Conservation (phyloP, 2,329 filamentous ascomycete species). For the Paraconiothyrium sp. region DNA sequence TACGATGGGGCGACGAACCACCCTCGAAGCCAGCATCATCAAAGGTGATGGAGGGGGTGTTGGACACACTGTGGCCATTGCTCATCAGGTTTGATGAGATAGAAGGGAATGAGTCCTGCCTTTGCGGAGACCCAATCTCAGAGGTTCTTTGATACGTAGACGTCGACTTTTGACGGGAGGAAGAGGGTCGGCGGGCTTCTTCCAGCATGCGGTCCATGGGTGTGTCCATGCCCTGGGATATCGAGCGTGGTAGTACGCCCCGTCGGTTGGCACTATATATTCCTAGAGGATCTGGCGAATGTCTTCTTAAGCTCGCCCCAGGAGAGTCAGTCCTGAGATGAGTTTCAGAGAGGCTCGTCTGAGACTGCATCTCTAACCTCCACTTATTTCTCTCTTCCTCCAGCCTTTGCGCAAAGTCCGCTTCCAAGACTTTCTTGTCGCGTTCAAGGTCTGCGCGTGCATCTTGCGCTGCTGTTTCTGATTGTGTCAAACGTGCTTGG, state of each 20-base stretch:
- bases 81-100: slow-evolving; percentile 38
- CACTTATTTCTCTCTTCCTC: slow-evolving; percentile 73
- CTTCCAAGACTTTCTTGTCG: slow-evolving; percentile 68
- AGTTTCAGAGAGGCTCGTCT: slow-evolving; percentile 33
- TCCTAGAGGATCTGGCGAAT: slow-evolving; percentile 50
- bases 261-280: slow-evolving; percentile 36
- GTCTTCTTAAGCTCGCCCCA: slow-evolving; percentile 50
- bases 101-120: slow-evolving; percentile 48
- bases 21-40: slow-evolving; percentile 63
- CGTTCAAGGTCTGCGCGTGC: slow-evolving; percentile 64
- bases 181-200: slow-evolving; percentile 48
- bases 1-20: slow-evolving; percentile 71
- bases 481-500: slow-evolving; percentile 70
- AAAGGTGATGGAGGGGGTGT: slow-evolving; percentile 58
- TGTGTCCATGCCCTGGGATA: slow-evolving; percentile 41
- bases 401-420: slow-evolving; percentile 65
- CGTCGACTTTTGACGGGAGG: slow-evolving; percentile 42
- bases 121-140: slow-evolving; percentile 43
- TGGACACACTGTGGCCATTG: slow-evolving; percentile 49
- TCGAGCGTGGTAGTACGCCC: slow-evolving; percentile 40
- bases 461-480: slow-evolving; percentile 70
- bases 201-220: slow-evolving; percentile 49
- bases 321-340: slow-evolving; percentile 50
- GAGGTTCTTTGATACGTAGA: slow-evolving; percentile 46
- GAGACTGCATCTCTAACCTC: slow-evolving; percentile 58